Evolutionary conservation across 1,284 basidiomycete genomes (phyloP), one percentile per base, ranked within the genome.

Genomic region (Ceratobasidium sp.): DNA sequence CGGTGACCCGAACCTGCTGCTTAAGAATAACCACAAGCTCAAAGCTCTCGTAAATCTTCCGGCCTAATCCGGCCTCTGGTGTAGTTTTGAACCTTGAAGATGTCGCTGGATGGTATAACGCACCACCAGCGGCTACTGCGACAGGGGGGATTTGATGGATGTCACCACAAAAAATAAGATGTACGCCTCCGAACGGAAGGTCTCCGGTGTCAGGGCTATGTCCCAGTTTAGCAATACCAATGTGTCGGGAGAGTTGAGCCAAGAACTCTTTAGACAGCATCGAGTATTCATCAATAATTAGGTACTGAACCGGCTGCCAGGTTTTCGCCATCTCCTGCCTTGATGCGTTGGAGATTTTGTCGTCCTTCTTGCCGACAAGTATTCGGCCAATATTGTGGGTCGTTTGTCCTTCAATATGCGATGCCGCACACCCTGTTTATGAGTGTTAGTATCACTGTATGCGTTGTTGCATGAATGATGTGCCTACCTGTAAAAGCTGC

Each of bases 111-210:
- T 76, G 77, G 69, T 79, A 83, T 6, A 82, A 68, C 22, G 79
- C 61, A 19, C 78, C 78, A 0, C 46, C 43, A 1, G 29, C 11
- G 9, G 27, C 48, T 7, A 27, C 58, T 2, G 77, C 80, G 3
- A 83, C 82, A 0, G 82, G 83, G 7, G 83, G 83, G 76, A 85
- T 84, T 68, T 84, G 84, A 75, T 85, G 83, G n/a, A 83, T 79
- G 68, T 84, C 83, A 0, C 84, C 83, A 74, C 76, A 80, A 0
- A 84, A 74, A 34, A 85, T 82, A 9, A 84, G 78, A 74, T 81
- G 84, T 9, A 84, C 59, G 0, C 83, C 82, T 0, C 82, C 82
- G 74, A 84, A 84, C 7, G 80, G 77, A 8, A 27, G 1, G 16
- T 77, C 75, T 14, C 46, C 19, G 1, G 48, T 54, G n/a, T 43